Percentiles rank a stretch among this genome's conserved stretches.
phyloP scores from a whole-genome alignment of 805 yeast genomes.

The Ogataea nitratoaversa region DNA sequence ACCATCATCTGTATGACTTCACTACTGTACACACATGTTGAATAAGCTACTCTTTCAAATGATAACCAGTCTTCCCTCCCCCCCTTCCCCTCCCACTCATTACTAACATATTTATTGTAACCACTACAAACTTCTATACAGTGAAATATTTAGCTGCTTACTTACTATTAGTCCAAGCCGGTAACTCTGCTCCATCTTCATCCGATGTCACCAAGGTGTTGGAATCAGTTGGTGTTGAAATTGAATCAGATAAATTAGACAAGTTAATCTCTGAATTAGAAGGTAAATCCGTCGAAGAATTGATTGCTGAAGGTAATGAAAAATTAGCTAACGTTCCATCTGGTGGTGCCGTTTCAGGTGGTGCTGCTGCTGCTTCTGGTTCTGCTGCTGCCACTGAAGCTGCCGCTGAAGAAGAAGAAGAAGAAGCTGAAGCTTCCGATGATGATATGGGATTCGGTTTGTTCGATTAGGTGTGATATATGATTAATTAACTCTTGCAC shows the following conservation, averaged over 20 bases:
- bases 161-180: slow-evolving; percentile 84
- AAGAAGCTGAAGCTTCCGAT: slow-evolving; percentile 47
- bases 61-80: no score
- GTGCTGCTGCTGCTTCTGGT: slow-evolving; percentile 52
- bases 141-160: slow-evolving; percentile 94
- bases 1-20: no score
- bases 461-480: slow-evolving; percentile 96
- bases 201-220: slow-evolving; percentile 69
- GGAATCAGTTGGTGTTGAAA: slow-evolving; percentile 76
- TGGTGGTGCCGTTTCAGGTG: slow-evolving; percentile 68
- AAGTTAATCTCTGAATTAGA: slow-evolving; percentile 69
- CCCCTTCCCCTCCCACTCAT: not conserved
- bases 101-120: no score
- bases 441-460: slow-evolving; percentile 86
- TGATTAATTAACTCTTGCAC: slow-evolving; percentile 2
- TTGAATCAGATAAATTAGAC: slow-evolving; percentile 71
- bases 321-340: slow-evolving; percentile 79
- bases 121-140: no score
- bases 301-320: slow-evolving; percentile 75
- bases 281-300: slow-evolving; percentile 71
- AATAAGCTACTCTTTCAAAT: no score
- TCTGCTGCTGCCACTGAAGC: slow-evolving; percentile 53
- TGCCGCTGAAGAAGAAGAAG: slow-evolving; percentile 53
- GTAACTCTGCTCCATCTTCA: slow-evolving; percentile 78
- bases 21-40: no score